Evolutionary conservation across 805 yeast genomes (phyloP).

Genomic region (Lachancea meyersii): DNA sequence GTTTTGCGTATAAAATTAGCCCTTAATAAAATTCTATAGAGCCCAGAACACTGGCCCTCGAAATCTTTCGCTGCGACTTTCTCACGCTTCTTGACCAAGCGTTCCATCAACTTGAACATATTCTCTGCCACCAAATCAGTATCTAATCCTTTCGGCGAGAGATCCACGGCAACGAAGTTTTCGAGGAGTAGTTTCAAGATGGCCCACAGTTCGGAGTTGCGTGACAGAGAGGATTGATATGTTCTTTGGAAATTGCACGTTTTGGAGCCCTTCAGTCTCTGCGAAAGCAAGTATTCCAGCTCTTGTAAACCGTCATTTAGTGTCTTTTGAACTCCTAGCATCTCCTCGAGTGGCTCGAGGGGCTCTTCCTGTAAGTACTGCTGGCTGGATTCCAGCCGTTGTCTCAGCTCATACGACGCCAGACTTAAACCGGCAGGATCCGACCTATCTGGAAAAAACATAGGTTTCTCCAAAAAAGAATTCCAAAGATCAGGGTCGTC

Average conservation of each 20-base stretch:
- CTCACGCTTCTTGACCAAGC: constrained; percentile 1
- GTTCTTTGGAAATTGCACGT: background rate
- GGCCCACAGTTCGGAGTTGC: constrained; percentile 11
- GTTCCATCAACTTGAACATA: background rate
- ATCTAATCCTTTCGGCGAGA: constrained; percentile 5
- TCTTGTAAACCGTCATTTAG: constrained; percentile 17
- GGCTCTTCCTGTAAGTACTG: constrained; percentile 13
- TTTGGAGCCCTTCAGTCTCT: background rate
- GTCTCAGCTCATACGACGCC: constrained; percentile 14
- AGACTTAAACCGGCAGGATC: constrained; percentile 30
- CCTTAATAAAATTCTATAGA: constrained; percentile 20
- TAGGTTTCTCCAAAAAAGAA: constrained; percentile 19
- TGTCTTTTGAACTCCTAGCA: constrained; percentile 16
- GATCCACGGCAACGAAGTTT: constrained; percentile 15
- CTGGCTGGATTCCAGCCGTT: constrained; percentile 16
- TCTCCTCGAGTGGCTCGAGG: constrained; percentile 5
- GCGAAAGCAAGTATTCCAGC: background rate
- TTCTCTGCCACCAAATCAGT: constrained; percentile 2
- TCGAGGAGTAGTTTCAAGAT: constrained; percentile 13
- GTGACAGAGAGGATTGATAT: background rate
- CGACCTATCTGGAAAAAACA: constrained; percentile 29
- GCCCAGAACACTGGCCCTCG: constrained; percentile 1
- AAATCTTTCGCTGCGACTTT: constrained; percentile 10
- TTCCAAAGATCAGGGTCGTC: constrained; percentile 15
- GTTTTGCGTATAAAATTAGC: constrained; percentile 11